phyloP scores from a whole-genome alignment of 1,284 basidiomycete species.

The Malassezia caprae region DNA sequence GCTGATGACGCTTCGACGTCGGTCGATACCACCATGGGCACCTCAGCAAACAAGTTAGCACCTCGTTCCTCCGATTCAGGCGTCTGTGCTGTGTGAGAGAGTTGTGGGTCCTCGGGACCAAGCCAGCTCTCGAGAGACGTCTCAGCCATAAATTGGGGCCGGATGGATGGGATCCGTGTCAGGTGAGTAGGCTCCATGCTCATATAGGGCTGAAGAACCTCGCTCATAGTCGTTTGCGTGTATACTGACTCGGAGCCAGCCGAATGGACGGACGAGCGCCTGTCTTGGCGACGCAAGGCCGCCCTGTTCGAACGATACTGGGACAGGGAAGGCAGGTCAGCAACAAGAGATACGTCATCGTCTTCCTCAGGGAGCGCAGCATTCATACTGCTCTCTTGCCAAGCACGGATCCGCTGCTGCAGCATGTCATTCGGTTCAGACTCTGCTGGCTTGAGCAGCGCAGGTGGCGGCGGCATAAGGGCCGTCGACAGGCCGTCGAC shows the following conservation, averaged over 20 bases:
- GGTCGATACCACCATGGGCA: not conserved
- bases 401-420: conserved; percentile 8
- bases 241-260: conserved; percentile 1
- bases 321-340: not conserved
- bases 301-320: not conserved
- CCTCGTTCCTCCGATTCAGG: not conserved
- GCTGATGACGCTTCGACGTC: not conserved
- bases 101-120: conserved; percentile 11
- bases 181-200: not conserved
- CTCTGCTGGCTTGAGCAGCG: not conserved
- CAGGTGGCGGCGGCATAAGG: conserved; percentile 4
- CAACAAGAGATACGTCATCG: not conserved
- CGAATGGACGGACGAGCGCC: conserved; percentile 9
- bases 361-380: not conserved
- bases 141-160: conserved; percentile 33
- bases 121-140: conserved; percentile 39
- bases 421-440: not conserved
- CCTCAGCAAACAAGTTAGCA: not conserved
- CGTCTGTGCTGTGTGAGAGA: not conserved
- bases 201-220: conserved; percentile 3
- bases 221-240: conserved; percentile 6
- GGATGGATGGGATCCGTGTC: conserved; percentile 29
- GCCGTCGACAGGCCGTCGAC: not conserved
- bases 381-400: conserved; percentile 13
- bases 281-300: not conserved